Conservation (phyloP, 2,329 filamentous ascomycete species). For the Didymella lethalis region DNA sequence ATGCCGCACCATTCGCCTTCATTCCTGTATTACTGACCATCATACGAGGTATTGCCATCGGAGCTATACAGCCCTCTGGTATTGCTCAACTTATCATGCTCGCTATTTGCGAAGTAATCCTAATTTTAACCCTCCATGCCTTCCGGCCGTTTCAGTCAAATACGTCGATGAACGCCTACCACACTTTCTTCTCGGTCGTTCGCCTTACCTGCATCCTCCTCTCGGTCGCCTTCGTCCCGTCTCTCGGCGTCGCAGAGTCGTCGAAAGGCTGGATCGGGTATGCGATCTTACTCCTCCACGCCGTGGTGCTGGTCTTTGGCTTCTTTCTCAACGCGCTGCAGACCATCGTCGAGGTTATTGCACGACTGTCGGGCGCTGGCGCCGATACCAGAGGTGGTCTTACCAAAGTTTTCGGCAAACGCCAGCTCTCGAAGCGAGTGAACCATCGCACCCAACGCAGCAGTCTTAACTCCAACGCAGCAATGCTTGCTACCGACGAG, state of each 20-base stretch:
- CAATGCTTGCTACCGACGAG: constrained; percentile 76
- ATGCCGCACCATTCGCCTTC: constrained; percentile 87
- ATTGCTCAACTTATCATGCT: constrained; percentile 92
- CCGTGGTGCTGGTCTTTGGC: constrained; percentile 82
- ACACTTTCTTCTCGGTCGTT: constrained; percentile 81
- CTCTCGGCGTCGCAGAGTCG: constrained; percentile 77
- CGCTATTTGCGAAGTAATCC: constrained; percentile 91
- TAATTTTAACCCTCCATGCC: constrained; percentile 84
- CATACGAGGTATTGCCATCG: constrained; percentile 86
- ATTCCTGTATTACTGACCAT: constrained; percentile 86
- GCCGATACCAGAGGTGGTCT: constrained; percentile 81
- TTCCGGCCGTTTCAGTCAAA: constrained; percentile 89
- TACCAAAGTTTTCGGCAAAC: constrained; percentile 86
- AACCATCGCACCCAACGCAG: constrained; percentile 72
- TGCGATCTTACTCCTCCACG: constrained; percentile 85
- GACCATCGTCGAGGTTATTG: constrained; percentile 87
- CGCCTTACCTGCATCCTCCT: constrained; percentile 71
- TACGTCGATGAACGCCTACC: constrained; percentile 97
- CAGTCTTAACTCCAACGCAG: constrained; percentile 82
- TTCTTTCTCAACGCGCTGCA: constrained; percentile 94
- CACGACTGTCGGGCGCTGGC: constrained; percentile 82
- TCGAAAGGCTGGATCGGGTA: constrained; percentile 96
- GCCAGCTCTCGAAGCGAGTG: constrained; percentile 80
- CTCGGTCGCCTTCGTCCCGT: constrained; percentile 76
- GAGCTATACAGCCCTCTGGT: constrained; percentile 89